A percentile compares a stretch with the other conserved stretches of the same genome.
Conservation (phyloP, 768 basidiomycete species). For the Boletellus emodensis region DNA sequence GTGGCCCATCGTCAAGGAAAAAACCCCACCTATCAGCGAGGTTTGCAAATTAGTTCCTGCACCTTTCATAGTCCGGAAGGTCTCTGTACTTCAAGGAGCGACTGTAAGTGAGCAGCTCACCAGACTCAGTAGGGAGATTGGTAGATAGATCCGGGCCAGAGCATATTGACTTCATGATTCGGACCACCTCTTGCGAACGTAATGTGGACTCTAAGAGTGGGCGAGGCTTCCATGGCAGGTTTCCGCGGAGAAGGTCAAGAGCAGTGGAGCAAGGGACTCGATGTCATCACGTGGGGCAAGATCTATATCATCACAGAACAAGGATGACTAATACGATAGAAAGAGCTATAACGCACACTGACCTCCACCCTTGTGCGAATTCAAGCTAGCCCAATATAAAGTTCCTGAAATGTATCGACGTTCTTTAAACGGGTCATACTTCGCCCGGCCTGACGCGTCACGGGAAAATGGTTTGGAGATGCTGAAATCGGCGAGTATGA, state of each 20-base stretch:
- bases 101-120: not conserved
- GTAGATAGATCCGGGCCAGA: not conserved
- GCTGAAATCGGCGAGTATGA: conserved; percentile 33
- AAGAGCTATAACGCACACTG: not conserved
- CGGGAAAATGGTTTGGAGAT: conserved; percentile 17
- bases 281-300: not conserved
- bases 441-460: not conserved
- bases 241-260: not conserved
- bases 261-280: not conserved
- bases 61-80: not conserved
- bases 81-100: not conserved
- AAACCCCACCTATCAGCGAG: not conserved
- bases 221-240: not conserved
- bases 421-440: conserved; percentile 21
- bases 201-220: not conserved
- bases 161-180: not conserved
- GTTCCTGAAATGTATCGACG: conserved; percentile 26
- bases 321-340: not conserved
- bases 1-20: not conserved
- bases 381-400: conserved; percentile 32
- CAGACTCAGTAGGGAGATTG: not conserved
- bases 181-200: not conserved
- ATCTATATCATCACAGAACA: not conserved
- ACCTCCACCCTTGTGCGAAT: conserved; percentile 21
- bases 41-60: not conserved